phyloP scores from a whole-genome alignment of 257 asterid genomes.

The Verbena officinalis region DNA sequence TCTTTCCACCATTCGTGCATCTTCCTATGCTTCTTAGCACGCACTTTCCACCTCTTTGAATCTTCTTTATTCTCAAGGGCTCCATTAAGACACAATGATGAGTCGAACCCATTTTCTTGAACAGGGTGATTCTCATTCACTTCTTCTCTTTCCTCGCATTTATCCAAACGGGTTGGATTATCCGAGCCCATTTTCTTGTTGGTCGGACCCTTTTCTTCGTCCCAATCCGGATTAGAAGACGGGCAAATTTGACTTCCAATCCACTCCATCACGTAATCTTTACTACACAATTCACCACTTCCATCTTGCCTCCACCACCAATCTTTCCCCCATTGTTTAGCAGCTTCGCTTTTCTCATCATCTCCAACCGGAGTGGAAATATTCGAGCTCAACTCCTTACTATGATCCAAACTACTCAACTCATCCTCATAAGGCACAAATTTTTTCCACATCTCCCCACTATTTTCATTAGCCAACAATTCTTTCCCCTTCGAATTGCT shows the following conservation, averaged over 20 bases:
- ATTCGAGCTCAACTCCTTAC: conserved; percentile 55
- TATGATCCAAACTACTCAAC: conserved; percentile 45
- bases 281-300: conserved; percentile 83
- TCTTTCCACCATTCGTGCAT: conserved; percentile 99
- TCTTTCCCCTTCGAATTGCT: conserved; percentile 65
- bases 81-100: conserved; percentile 25
- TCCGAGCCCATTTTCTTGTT: conserved; percentile 32
- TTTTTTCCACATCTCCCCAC: conserved; percentile 46
- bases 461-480: conserved; percentile 42
- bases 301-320: conserved; percentile 99
- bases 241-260: conserved; percentile 85
- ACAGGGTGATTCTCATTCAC: conserved; percentile 38
- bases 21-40: conserved; percentile 60
- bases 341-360: conserved; percentile 29
- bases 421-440: conserved; percentile 61
- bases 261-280: conserved; percentile 96
- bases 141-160: conserved; percentile 31
- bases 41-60: conserved; percentile 40
- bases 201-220: conserved; percentile 57
- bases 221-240: conserved; percentile 59
- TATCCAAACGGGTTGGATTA: conserved; percentile 30
- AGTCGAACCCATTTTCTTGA: conserved; percentile 35
- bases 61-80: conserved; percentile 38
- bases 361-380: conserved; percentile 30
- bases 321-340: conserved; percentile 89